A percentile compares a stretch with the other conserved stretches of the same genome.
phyloP scores from a whole-genome alignment of 208 protist species.

The Trypanosomatidae sp. region DNA sequence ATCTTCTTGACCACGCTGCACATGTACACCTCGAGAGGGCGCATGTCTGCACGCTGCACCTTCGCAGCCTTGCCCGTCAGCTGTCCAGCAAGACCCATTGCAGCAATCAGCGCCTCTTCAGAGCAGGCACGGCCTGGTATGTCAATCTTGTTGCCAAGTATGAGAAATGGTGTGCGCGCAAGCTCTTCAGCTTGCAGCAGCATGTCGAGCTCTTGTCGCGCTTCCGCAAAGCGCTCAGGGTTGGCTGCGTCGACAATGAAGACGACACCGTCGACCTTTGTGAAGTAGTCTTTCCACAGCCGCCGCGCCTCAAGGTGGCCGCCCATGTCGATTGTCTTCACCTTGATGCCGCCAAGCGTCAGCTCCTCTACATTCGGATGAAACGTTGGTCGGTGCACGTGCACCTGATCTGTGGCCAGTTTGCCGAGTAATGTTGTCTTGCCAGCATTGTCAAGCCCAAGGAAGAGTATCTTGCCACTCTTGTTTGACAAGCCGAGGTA shows the following conservation, averaged over 20 bases:
- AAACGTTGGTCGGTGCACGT: conserved; percentile 83
- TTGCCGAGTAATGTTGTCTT: conserved; percentile 99
- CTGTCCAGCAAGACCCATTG: conserved; percentile 85
- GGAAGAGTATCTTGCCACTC: conserved; percentile 96
- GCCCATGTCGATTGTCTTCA: conserved; percentile 99
- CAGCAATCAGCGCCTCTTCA: conserved; percentile 89
- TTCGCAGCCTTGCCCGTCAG: conserved; percentile 92
- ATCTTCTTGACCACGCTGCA: conserved; percentile 95
- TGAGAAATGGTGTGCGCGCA: conserved; percentile 94
- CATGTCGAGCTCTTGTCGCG: conserved; percentile 94
- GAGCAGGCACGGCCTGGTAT: conserved; percentile 76
- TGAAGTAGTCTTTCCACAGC: conserved; percentile 99
- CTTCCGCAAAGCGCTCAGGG: conserved; percentile 92
- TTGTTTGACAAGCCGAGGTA: conserved; percentile 88
- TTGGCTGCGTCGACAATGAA: conserved; percentile 98
- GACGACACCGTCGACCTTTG: conserved; percentile 97
- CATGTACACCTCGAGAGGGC: conserved; percentile 99
- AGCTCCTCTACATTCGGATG: conserved; percentile 96
- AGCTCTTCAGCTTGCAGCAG: conserved; percentile 93
- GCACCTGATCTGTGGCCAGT: conserved; percentile 80
- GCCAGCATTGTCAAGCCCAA: conserved; percentile 99
- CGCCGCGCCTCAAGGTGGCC: conserved; percentile 95
- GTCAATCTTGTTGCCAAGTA: conserved; percentile 99
- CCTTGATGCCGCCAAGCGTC: conserved; percentile 96
- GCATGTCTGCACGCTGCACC: conserved; percentile 60